Evolutionary conservation across 2,329 filamentous ascomycete species (phyloP).

Genomic region (Coleophoma eucalyptorum): DNA sequence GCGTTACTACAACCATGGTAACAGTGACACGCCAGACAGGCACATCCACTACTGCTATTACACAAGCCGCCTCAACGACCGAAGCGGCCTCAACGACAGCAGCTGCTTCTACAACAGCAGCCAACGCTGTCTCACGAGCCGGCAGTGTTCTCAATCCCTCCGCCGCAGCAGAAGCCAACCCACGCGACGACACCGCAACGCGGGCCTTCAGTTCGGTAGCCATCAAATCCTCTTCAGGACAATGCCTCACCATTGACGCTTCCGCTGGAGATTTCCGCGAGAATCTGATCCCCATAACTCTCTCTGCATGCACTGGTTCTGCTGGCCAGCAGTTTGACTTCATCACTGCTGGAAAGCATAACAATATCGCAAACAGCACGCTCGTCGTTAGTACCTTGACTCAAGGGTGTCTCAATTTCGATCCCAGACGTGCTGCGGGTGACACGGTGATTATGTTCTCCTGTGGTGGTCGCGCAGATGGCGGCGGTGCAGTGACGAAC

Average conservation of each 20-base stretch:
- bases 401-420: slow-evolving; percentile 55
- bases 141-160: slow-evolving; percentile 45
- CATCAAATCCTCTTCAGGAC: slow-evolving; percentile 36
- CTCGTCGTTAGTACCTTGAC: slow-evolving; percentile 53
- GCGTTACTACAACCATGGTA: too few relatives aligned
- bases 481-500: slow-evolving; percentile 33
- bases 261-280: slow-evolving; percentile 41
- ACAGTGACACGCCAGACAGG: too few relatives aligned
- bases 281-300: slow-evolving; percentile 38
- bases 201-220: slow-evolving; percentile 34
- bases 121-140: slow-evolving; percentile 40
- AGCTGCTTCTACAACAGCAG: slow-evolving; percentile 1
- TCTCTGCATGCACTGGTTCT: slow-evolving; percentile 33
- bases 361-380: slow-evolving; percentile 37
- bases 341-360: slow-evolving; percentile 46
- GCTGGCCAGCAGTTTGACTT: slow-evolving; percentile 38
- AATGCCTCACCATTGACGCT: slow-evolving; percentile 39
- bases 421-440: slow-evolving; percentile 44
- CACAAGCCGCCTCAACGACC: not conserved
- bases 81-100: slow-evolving; percentile 4
- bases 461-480: slow-evolving; percentile 54
- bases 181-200: slow-evolving; percentile 35
- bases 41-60: too few relatives aligned
- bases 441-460: slow-evolving; percentile 54
- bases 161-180: slow-evolving; percentile 42